A percentile compares a stretch with the other conserved stretches of the same genome.
Conservation (phyloP, 495 filamentous ascomycete genomes). For the Trichocladium antarcticum region DNA sequence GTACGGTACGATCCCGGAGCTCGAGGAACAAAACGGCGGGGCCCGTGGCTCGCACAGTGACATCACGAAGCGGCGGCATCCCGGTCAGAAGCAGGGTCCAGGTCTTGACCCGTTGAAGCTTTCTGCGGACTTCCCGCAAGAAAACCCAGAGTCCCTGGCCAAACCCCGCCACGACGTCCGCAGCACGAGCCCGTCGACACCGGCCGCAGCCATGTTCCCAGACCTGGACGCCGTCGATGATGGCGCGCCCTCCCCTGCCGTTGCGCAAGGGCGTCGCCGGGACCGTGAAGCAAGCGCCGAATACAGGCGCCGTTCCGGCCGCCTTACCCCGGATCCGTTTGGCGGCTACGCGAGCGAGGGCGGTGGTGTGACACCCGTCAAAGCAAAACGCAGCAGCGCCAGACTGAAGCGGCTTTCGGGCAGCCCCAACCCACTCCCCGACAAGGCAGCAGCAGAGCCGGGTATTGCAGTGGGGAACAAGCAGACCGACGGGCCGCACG, state of each 20-base stretch:
- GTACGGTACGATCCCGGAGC: slow-evolving; percentile 30
- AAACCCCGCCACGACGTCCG: slow-evolving; percentile 14
- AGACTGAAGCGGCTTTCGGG: slow-evolving; percentile 39
- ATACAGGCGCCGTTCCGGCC: slow-evolving; percentile 31
- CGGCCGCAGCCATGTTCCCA: slow-evolving; percentile 18
- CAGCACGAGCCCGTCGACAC: slow-evolving; percentile 16
- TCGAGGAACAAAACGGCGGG: slow-evolving; percentile 19
- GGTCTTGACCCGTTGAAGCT: slow-evolving; percentile 21
- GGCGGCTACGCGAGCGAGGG: slow-evolving; percentile 33
- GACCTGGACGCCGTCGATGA: slow-evolving; percentile 37
- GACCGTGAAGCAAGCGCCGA: slow-evolving; percentile 33
- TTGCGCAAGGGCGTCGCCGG: slow-evolving; percentile 46
- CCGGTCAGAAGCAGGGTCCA: slow-evolving; percentile 8
- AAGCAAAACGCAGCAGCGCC: slow-evolving; percentile 37
- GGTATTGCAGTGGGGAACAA: slow-evolving; percentile 18
- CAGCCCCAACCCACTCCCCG: slow-evolving; percentile 30
- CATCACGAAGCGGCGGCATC: slow-evolving; percentile 17
- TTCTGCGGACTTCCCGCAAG: slow-evolving; percentile 17
- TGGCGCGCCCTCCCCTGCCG: slow-evolving; percentile 57
- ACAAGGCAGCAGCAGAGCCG: slow-evolving; percentile 24
- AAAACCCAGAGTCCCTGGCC: slow-evolving; percentile 9
- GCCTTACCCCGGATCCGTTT: slow-evolving; percentile 32
- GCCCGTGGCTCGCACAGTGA: slow-evolving; percentile 11
- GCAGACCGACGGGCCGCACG: slow-evolving; percentile 22
- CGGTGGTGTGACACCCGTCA: slow-evolving; percentile 27